These are phyloP conservation scores for Aspergillus coremiiformis DNA, from an alignment of 495 filamentous ascomycete genomes.

Conservation along the genomic window DNA sequence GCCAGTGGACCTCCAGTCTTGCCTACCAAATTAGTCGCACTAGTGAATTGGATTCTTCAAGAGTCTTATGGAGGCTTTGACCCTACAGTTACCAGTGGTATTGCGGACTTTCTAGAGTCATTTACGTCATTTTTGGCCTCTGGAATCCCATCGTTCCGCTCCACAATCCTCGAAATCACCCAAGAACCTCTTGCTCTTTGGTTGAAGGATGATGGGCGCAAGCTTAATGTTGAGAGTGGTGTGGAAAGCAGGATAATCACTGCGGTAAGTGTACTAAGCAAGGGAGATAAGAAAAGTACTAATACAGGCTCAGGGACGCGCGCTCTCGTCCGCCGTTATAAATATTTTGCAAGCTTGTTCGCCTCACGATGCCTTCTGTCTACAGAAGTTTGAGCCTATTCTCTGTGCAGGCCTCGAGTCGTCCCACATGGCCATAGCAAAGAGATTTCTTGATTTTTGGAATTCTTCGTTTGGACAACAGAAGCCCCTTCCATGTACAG, in stretches of 20 bases:
- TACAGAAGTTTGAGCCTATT: constrained; percentile 44
- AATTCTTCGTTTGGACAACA: constrained; percentile 48
- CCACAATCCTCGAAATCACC: constrained; percentile 25
- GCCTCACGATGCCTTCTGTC: constrained; percentile 31
- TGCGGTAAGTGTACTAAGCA: constrained; percentile 28
- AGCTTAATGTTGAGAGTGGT: constrained; percentile 23
- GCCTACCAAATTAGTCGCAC: constrained; percentile 22
- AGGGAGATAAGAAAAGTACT: constrained; percentile 7
- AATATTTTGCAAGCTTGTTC: constrained; percentile 30
- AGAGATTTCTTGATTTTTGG: constrained; percentile 52
- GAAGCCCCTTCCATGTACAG: constrained; percentile 38
- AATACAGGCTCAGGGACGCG: constrained; percentile 26
- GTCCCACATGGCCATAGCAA: constrained; percentile 45
- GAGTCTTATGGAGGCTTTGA: constrained; percentile 27
- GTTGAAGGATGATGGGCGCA: constrained; percentile 27
- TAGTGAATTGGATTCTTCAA: constrained; percentile 21
- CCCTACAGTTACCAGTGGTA: constrained; percentile 13
- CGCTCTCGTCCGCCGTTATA: constrained; percentile 28
- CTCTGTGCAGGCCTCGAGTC: constrained; percentile 51
- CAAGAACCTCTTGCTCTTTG: constrained; percentile 26
- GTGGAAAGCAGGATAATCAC: constrained; percentile 31
- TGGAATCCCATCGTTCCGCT: constrained; percentile 24
- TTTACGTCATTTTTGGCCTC: constrained; percentile 35
- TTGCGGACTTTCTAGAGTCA: constrained; percentile 34
- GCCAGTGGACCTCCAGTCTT: constrained; percentile 7